Conservation (phyloP, 2,329 filamentous ascomycete species). For the Scopulariopsis brevicaulis region DNA sequence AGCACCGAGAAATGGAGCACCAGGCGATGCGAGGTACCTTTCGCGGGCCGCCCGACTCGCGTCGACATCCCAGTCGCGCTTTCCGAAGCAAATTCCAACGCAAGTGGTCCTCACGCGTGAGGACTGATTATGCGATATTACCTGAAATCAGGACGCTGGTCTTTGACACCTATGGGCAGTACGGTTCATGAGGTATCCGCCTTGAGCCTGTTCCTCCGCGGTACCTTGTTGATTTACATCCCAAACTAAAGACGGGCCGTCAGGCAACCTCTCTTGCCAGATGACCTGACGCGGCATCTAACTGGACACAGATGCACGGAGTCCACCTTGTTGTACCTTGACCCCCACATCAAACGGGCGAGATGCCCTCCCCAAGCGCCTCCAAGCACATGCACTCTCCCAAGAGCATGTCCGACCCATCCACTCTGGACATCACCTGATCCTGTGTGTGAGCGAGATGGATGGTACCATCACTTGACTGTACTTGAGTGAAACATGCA, state of each 20-base stretch:
- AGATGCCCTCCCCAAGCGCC: background rate
- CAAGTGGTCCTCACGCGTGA: too few species aligned
- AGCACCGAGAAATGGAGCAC: conserved; percentile 1
- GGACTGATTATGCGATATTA: too few species aligned
- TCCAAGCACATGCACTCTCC: background rate
- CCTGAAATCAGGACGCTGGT: too few species aligned
- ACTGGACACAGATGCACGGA: too few species aligned
- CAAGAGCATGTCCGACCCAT: background rate
- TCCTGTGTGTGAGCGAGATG: background rate
- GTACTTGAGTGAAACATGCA: conserved; percentile 2
- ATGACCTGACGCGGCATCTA: too few species aligned
- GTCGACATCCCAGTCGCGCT: background rate
- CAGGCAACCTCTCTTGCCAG: too few species aligned
- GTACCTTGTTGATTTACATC: too few species aligned
- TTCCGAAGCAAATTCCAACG: background rate
- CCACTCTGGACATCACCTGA: conserved; percentile 1
- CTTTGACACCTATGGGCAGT: too few species aligned
- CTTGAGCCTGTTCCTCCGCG: too few species aligned
- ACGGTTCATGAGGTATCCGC: too few species aligned
- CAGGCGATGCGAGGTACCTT: background rate
- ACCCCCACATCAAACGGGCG: background rate
- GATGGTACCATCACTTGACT: conserved; percentile 5
- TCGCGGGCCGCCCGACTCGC: background rate
- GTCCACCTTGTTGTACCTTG: background rate
- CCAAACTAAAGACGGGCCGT: too few species aligned